Base-by-base conservation (phyloP, 169 alveolate genomes). In the Cyclospora cayetanensis region DNA sequence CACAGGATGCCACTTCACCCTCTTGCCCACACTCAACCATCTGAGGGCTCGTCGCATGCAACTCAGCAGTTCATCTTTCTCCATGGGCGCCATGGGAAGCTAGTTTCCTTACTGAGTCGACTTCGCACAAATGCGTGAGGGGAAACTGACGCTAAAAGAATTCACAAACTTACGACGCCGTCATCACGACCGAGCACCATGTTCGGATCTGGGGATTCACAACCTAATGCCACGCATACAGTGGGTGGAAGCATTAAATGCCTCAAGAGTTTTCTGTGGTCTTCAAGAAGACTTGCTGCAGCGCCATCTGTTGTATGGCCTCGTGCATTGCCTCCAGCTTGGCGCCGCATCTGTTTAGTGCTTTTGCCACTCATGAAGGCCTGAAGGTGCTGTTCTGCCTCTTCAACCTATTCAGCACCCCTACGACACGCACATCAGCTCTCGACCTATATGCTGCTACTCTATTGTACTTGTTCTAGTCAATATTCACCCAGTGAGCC, bases 171-270 rank as follows among this genome's bases (percentile, higher is more conserved):
- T 79, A 79, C 89, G 35, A 63, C 50, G 4, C 52, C 74, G 22
- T 35, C 20, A 5, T 52, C 74, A 41, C 46, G 43, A 53, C 74
- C 89, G 35, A 79, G 89, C 25, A 79, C 89, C 52, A 37, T 79
- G n/a, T 79, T 46, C 76, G 43, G 53, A 15, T 79, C 89, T 31
- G 89, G 89, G 2, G 89, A 35, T 79, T 79, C 89, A 25, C 89
- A 79, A 34, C 89, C 89, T 52, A 79, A 50, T 22, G 89, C 89
- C 74, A 79, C 52, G 89, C 89, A 79, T 2, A 79, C 89, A 15
- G 89, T 50, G 2, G 89, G 89, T 5, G 89, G 89, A 27, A 79
- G 89, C 89, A 79, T 79, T 20, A 79, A 50, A 27, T 74, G 89
- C 74, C 89, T 46, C 89, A 79, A 22, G 9, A 50, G 74, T 1